Percentiles rank a stretch among this genome's conserved stretches.
Evolutionary conservation across 306 rosid species (phyloP).

Genomic region (Corylus avellana): DNA sequence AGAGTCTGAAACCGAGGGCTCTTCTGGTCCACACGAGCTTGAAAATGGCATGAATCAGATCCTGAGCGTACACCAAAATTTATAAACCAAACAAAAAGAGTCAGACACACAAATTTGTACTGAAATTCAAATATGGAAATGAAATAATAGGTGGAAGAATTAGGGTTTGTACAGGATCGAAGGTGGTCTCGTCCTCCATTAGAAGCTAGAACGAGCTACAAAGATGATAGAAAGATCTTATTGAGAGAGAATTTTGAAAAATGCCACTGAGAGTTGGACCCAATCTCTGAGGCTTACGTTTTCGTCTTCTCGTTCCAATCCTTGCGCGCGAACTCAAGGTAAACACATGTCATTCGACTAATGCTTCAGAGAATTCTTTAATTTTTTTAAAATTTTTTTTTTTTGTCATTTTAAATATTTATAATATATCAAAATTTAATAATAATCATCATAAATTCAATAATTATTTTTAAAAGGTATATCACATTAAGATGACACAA

Average conservation of each 20-base stretch:
- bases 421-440: no score
- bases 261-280: background rate
- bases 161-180: conserved; percentile 50
- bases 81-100: background rate
- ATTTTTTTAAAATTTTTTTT: no score
- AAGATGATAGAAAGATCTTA: background rate
- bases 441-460: no score
- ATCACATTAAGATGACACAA: no score
- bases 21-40: conserved; percentile 72
- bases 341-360: no score
- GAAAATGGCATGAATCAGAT: conserved; percentile 67
- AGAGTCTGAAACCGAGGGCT: conserved; percentile 51
- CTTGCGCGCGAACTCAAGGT: background rate
- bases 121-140: background rate
- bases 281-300: background rate
- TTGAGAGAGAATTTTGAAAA: background rate
- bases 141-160: conserved; percentile 1
- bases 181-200: conserved; percentile 64
- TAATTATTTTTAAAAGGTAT: no score
- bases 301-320: background rate
- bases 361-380: no score
- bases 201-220: background rate
- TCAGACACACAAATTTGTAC: background rate
- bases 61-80: conserved; percentile 38
- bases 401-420: no score